Conservation (phyloP, 345 rosid species). For the Acer yangbiense region DNA sequence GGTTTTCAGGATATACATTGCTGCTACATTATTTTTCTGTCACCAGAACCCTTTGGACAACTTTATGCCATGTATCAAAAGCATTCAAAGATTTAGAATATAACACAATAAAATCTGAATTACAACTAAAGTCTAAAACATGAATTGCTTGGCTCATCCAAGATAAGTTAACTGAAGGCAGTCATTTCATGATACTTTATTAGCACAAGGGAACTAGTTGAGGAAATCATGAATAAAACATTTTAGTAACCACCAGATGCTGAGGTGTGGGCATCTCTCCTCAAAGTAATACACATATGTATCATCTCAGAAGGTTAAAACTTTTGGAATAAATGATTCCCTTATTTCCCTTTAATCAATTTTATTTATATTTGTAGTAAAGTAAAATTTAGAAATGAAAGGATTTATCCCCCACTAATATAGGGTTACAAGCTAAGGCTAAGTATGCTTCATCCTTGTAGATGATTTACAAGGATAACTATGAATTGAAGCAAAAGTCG, state of each 20-base stretch:
- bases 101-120: background rate
- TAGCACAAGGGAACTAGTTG: background rate
- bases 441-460: slow-evolving; percentile 8
- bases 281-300: background rate
- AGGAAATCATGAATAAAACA: background rate
- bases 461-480: background rate
- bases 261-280: background rate
- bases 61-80: background rate
- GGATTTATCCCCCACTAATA: background rate
- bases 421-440: background rate
- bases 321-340: background rate
- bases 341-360: background rate
- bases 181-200: background rate
- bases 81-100: background rate
- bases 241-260: background rate
- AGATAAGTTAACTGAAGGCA: background rate
- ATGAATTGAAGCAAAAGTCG: background rate
- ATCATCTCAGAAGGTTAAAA: background rate
- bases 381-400: background rate
- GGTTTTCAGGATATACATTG: background rate
- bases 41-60: background rate
- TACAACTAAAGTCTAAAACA: too few species aligned
- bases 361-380: background rate
- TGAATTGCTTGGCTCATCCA: background rate
- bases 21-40: background rate